Evolutionary conservation across 192 early-diverging fungal species (phyloP), one percentile per base, ranked within the genome.

Genomic region (Coemansia javaensis): DNA sequence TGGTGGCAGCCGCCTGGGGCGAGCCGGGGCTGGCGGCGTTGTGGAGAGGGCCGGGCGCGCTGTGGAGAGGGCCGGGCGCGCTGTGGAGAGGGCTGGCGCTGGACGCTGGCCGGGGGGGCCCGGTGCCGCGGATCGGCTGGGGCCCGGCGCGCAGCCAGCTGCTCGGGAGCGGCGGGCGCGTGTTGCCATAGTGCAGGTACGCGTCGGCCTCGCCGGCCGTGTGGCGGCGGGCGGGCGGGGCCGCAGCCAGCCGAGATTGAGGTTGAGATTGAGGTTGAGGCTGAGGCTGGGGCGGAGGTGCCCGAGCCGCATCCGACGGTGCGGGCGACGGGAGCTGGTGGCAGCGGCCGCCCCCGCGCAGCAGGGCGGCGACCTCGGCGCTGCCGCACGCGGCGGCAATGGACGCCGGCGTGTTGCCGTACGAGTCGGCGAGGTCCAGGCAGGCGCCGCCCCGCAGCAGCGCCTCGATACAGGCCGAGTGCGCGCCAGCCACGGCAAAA

Each of bases 401-500:
- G 36, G 59, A 47, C 25, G 44, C 50, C 1, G 70, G 54, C 5
- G 70, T 74, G 54, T 74, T 74, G 18, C 70, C 70, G 28, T 58
- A 74, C 22, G 59, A 66, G 46, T 87, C 85, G 37, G 61, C 68
- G 10, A 82, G 39, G n/a, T 87, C 77, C 14, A 72, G 47, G 5
- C 53, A 62, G 7, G 85, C 87, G 20, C 83, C 81, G 32, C 79
- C 66, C 28, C 66, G 51, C 25, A 94, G 56, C 20, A 91, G 66
- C 14, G 79, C 52, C 23, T 83, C 77, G 0, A 83, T 75, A 34
- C 83, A 79, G 9, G 72, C 66, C 1, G 71, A 49, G 50, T 81
- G 85, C 0, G 85, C 84, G 43, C 84, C 85, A 13, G 89, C 90
- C 28, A 85, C 82, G 4, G 90, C 90, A 66, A 87, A 84, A 52